Conservation (phyloP, 768 basidiomycete species). For the Gautieria morchelliformis region DNA sequence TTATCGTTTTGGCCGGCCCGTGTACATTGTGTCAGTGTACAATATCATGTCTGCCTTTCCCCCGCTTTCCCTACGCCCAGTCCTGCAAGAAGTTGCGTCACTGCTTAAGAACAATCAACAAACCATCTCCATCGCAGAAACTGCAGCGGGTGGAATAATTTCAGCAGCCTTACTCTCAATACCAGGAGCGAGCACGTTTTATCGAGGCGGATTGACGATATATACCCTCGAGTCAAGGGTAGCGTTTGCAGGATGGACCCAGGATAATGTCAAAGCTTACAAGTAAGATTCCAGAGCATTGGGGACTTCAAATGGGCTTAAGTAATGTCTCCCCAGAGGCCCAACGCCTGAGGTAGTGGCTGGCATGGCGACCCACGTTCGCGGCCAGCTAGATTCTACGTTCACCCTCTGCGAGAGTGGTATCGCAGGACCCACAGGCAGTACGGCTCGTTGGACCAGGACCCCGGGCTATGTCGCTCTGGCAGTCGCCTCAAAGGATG, state of each 20-base stretch:
- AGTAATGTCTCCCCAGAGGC: conserved; percentile 7
- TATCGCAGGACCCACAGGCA: conserved; percentile 14
- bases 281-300: not conserved
- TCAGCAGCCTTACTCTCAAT: conserved; percentile 15
- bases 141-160: conserved; percentile 15
- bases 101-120: conserved; percentile 10
- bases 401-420: conserved; percentile 16
- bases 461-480: conserved; percentile 13
- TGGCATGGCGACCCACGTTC: conserved; percentile 12
- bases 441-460: not conserved
- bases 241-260: conserved; percentile 15
- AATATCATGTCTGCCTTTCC: conserved; percentile 10
- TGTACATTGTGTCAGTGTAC: too few species aligned
- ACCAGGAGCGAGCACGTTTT: conserved; percentile 14
- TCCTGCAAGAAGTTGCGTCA: conserved; percentile 11
- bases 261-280: conserved; percentile 12
- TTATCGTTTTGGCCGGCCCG: too few species aligned
- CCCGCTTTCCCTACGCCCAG: conserved; percentile 11
- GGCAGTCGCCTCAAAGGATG: conserved; percentile 8
- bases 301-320: not conserved
- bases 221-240: conserved; percentile 13
- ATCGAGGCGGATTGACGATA: conserved; percentile 13
- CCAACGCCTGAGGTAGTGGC: conserved; percentile 14
- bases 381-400: conserved; percentile 11
- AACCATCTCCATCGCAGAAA: conserved; percentile 16